Evolutionary conservation across 2,329 filamentous ascomycete genomes (phyloP), one percentile per base, ranked within the genome.

Genomic region (Aaosphaeria arxii): DNA sequence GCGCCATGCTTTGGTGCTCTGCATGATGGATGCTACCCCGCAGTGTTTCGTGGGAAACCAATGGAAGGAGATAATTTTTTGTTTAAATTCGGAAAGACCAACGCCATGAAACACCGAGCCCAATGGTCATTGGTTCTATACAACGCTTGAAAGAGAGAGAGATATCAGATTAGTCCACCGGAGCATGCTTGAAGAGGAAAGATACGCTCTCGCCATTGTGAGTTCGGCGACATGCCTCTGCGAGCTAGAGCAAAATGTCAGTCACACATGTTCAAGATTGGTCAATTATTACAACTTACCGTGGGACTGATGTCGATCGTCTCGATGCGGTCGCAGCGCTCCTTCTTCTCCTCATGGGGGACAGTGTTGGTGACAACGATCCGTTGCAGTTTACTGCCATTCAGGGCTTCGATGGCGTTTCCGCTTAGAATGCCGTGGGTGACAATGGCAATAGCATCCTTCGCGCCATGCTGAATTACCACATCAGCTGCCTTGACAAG

Each of bases 281-380:
- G 24, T 24, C 2, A 28, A 11, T n/a, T 11, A 44, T 9, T 30
- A 11, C 32, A 40, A 70, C 74, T 70, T 56, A 77, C 74, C 33
- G 91, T 96, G 39, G 89, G 87, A 62, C 87, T 90, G 60, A 96
- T 89, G 71, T 96, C 91, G 68, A 96, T 95, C 48, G 91, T 91
- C 72, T 91, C 86, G 54, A 96, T 82, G 71, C 88, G 87, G 49
- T 84, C 80, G 72, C 91, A 95, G 39, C 79, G 73, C 64, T 86
- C 83, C 68, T 87, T 86, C 79, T 95, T 92, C 67, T 90, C 88
- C 55, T 85, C 83, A 56, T 90, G 81, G 4, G 88, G 87, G 9
- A 92, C 88, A 1, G 88, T 96, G 74, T 96, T 96, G 43, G 91
- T 96, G 33, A 95, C 90, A 11, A 96, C 90, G 35, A 96, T 76